Evolutionary conservation across 805 yeast genomes (phyloP).

Genomic region (Wickerhamiella brachini): DNA sequence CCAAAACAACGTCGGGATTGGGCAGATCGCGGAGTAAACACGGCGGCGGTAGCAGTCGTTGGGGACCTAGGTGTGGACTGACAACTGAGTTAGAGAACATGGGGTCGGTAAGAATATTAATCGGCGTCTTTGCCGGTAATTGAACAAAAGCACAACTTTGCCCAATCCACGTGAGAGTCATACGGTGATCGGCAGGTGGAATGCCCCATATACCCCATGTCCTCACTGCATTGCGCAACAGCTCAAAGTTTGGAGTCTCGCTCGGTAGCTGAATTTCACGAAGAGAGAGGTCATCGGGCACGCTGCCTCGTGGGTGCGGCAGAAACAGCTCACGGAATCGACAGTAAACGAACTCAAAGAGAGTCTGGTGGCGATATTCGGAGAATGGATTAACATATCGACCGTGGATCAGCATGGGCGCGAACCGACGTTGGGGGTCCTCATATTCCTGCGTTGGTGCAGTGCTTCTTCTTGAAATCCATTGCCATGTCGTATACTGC

Average conservation of each 20-base stretch:
- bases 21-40: constrained; percentile 50
- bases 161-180: constrained; percentile 82
- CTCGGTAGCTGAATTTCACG: constrained; percentile 48
- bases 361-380: constrained; percentile 81
- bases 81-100: constrained; percentile 55
- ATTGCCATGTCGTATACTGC: neutral
- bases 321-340: constrained; percentile 60
- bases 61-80: constrained; percentile 58
- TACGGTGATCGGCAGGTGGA: constrained; percentile 23
- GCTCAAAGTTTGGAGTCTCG: constrained; percentile 39
- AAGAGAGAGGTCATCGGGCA: constrained; percentile 35
- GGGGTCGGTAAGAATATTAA: constrained; percentile 81
- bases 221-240: neutral
- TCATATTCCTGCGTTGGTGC: constrained; percentile 3
- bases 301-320: constrained; percentile 41
- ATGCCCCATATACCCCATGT: constrained; percentile 5
- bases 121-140: constrained; percentile 33
- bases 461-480: neutral
- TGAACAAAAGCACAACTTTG: constrained; percentile 76
- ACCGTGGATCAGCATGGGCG: constrained; percentile 31
- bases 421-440: constrained; percentile 13
- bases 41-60: constrained; percentile 69
- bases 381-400: constrained; percentile 81
- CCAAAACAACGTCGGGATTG: constrained; percentile 55
- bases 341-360: constrained; percentile 69